Evolutionary conservation across 257 asterid species (phyloP).

Genomic region (Cinchona pubescens): DNA sequence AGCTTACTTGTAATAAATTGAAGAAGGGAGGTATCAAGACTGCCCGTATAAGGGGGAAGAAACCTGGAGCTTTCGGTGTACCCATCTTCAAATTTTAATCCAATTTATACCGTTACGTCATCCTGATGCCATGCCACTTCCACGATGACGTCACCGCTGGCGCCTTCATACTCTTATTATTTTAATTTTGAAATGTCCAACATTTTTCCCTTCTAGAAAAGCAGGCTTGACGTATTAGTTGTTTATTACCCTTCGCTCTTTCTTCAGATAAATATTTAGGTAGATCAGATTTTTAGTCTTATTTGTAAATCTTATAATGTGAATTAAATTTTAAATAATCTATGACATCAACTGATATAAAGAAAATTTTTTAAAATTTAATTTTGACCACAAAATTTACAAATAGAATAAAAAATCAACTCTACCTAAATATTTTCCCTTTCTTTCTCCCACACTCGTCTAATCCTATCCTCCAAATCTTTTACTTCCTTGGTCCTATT

Average conservation of each 20-base stretch:
- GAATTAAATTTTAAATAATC: no score
- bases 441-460: neutral
- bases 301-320: no score
- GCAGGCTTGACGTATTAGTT: neutral
- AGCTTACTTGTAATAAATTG: neutral
- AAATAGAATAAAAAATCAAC: no score
- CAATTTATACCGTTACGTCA: conserved; percentile 12
- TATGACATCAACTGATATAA: no score
- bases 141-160: conserved; percentile 15
- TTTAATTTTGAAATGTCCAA: neutral
- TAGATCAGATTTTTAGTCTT: no score
- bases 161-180: neutral
- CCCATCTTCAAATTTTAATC: conserved; percentile 5
- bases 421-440: neutral
- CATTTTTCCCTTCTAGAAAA: conserved; percentile 14
- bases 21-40: conserved; percentile 4
- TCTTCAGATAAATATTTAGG: no score
- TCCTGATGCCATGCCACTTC: neutral
- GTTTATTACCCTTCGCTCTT: neutral
- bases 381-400: no score
- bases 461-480: neutral
- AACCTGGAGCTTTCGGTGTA: conserved; percentile 15
- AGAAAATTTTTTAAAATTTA: no score
- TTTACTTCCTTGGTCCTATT: no score
- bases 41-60: conserved; percentile 10